Evolutionary conservation across 2,329 filamentous ascomycete species (phyloP).

Genomic region (Aspergillus hortae): DNA sequence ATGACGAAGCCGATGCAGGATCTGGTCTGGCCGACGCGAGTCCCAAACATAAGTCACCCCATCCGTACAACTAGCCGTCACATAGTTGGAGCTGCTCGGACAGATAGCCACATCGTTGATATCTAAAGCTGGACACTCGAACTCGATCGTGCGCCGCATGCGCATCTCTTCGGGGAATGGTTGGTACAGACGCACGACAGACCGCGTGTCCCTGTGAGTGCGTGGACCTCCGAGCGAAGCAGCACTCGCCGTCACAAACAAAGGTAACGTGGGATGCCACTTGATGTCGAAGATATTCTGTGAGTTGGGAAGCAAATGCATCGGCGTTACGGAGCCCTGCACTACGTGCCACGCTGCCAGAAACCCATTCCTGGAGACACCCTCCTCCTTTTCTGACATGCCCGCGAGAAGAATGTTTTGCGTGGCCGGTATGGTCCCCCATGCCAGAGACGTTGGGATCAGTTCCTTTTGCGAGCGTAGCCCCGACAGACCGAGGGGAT

Average conservation of each 20-base stretch:
- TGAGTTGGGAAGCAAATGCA: constrained; percentile 45
- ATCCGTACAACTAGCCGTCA: constrained; percentile 60
- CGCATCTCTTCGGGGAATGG: constrained; percentile 21
- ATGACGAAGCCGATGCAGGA: constrained; percentile 51
- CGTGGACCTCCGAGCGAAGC: constrained; percentile 24
- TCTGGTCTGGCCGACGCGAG: constrained; percentile 41
- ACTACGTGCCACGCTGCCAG: constrained; percentile 53
- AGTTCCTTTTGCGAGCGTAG: constrained; percentile 29
- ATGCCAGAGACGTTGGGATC: constrained; percentile 46
- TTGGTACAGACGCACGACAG: constrained; percentile 53
- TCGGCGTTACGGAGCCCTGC: constrained; percentile 29
- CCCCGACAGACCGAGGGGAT: constrained; percentile 25
- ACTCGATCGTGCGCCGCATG: constrained; percentile 40
- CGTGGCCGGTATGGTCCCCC: constrained; percentile 40
- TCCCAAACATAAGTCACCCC: constrained; percentile 62
- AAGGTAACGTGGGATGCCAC: constrained; percentile 50
- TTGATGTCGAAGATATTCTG: constrained; percentile 57
- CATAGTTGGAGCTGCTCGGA: constrained; percentile 42
- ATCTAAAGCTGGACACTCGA: constrained; percentile 57
- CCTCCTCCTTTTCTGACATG: constrained; percentile 44
- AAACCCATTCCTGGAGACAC: constrained; percentile 46
- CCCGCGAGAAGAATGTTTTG: constrained; percentile 52
- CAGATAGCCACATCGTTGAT: constrained; percentile 59
- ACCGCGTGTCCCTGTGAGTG: constrained; percentile 39
- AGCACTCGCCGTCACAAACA: constrained; percentile 54